A percentile compares a stretch with the other conserved stretches of the same genome.
These are phyloP conservation scores for Aspergillus sp. DNA, from an alignment of 2,329 filamentous ascomycete genomes.

Conservation along the genomic window DNA sequence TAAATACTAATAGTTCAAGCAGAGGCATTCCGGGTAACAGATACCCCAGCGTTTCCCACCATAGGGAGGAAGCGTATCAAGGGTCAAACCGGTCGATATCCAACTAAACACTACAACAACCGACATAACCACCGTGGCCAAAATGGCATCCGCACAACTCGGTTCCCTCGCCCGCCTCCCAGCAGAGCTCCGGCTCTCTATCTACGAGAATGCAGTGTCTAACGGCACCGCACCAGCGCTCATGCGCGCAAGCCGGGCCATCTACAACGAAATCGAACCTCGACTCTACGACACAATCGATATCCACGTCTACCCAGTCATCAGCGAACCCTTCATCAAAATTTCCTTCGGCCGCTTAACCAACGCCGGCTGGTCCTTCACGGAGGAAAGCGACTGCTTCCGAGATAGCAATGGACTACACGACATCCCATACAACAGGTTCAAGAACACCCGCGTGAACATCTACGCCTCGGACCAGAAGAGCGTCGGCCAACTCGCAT, in stretches of 20 bases:
- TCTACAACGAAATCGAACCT: slow-evolving; percentile 7
- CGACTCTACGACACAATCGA: slow-evolving; percentile 10
- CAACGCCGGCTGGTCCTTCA: not conserved
- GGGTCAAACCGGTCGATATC: too few species aligned
- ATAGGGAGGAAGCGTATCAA: too few species aligned
- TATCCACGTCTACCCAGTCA: not conserved
- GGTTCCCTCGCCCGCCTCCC: not conserved
- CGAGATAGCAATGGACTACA: not conserved
- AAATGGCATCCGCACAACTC: not conserved
- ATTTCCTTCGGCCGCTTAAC: not conserved
- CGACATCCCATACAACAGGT: slow-evolving; percentile 1
- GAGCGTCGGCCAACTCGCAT: not conserved
- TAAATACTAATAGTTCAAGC: too few species aligned
- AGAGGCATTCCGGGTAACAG: too few species aligned
- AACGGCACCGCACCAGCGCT: not conserved
- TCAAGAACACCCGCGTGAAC: not conserved
- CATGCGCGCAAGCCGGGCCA: slow-evolving; percentile 5
- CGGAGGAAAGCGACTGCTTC: not conserved
- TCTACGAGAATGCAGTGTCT: slow-evolving; percentile 7
- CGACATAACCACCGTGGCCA: too few species aligned
- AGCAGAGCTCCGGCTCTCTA: slow-evolving; percentile 2
- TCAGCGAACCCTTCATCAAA: not conserved
- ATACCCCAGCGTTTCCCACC: too few species aligned
- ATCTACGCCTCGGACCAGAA: not conserved
- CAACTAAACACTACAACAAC: too few species aligned